Base-by-base conservation (phyloP, 441 rosid genomes). In the Gossypium trilobum region DNA sequence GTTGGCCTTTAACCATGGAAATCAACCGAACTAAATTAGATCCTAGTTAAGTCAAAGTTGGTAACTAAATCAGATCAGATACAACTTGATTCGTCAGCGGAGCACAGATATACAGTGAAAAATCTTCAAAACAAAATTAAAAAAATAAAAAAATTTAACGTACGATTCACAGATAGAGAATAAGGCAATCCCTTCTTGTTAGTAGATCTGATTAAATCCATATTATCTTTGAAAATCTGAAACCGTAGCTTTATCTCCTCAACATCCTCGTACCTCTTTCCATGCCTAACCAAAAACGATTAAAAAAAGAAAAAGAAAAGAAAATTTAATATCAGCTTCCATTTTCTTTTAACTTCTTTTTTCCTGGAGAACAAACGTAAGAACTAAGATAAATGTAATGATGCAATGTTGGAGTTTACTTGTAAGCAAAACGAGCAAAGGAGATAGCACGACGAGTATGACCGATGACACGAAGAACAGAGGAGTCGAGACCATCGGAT, bases 231-330 rank as follows among this genome's bases (percentile, higher is more conserved):
- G 84, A 91, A 94, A 78, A 90, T 82, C 69, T 82, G 78, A 77
- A 89, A 94, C 67, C 97, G 76, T 17, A 82, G 82, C 82, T 85
- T 90, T 52, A 86, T 83, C 81, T 94, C 98, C 80, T 87, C 89
- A 57, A 70, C 85, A 14, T 72, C 85, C 81, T 84, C 83, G 73
- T 90, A 94, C 68, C 33, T 81, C 82, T 89, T 94, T 72, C 88
- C 94, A 55, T 85, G 74, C 80, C 96, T 90, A 33, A 70, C 44
- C 31, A 27, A 27, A 27, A 27, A 27, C 31, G 31, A 27, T 27
- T 27, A 27, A 27, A 27, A 27, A 27, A 0, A 2, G 0, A 42
- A 10, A 42, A 42, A 10, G 13, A 42, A 9, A 42, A 39, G 2
- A 39, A 39, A 39, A 2, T 42, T 42, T 2, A 0, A 10, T 42